These are phyloP conservation scores for Claviceps humidiphila DNA, from an alignment of 2,329 filamentous ascomycete species.

Conservation along the genomic window DNA sequence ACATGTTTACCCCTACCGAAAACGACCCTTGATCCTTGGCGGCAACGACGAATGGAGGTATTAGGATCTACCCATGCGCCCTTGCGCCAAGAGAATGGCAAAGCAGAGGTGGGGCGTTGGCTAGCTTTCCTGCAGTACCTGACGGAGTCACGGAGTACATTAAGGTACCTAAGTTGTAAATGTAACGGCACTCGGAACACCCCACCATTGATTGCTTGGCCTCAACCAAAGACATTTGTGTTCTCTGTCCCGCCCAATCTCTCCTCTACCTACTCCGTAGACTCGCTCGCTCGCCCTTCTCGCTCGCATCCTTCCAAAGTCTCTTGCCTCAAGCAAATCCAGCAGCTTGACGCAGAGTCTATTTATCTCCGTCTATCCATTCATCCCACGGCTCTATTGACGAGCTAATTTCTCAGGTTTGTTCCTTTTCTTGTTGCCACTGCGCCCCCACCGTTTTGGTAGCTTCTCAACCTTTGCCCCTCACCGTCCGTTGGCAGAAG, in stretches of 20 bases:
- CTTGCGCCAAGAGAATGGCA: no score
- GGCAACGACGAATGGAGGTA: no score
- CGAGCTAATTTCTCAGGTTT: neutral
- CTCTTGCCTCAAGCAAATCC: neutral
- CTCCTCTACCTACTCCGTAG: no score
- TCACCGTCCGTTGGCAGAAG: neutral
- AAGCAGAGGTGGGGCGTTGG: no score
- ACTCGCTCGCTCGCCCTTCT: neutral
- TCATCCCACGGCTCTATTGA: neutral
- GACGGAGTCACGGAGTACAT: no score
- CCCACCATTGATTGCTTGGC: neutral
- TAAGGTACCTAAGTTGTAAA: neutral
- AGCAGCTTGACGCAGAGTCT: neutral
- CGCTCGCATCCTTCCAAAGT: neutral
- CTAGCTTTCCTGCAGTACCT: no score
- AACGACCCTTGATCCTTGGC: no score
- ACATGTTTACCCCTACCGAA: no score
- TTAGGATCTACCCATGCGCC: no score
- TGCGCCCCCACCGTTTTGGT: neutral
- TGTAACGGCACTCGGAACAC: neutral
- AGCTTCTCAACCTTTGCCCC: neutral
- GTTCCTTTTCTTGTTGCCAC: neutral
- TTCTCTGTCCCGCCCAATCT: neutral
- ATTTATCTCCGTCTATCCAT: neutral
- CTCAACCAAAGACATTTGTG: constrained; percentile 1